Evolutionary conservation across 208 protist genomes (phyloP).

Genomic region (Polymyxa betae): DNA sequence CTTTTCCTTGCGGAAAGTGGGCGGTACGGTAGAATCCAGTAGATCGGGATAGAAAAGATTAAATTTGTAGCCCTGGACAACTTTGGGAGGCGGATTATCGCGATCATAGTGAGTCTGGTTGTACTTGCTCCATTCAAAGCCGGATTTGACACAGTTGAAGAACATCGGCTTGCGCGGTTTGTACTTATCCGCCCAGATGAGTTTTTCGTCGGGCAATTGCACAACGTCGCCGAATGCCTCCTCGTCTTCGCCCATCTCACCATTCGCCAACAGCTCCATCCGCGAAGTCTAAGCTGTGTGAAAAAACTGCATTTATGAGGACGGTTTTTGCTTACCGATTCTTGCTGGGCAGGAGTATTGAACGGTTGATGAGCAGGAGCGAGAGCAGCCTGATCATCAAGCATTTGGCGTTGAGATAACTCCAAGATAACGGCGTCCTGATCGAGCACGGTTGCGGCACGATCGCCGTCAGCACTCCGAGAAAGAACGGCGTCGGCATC

Average conservation of each 20-base stretch:
- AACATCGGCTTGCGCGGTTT: constrained; percentile 93
- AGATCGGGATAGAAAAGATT: constrained; percentile 98
- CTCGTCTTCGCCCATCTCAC: constrained; percentile 24
- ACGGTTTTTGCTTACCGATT: no score
- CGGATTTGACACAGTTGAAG: constrained; percentile 90
- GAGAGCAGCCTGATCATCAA: no score
- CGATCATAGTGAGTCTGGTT: constrained; percentile 97
- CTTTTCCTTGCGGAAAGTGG: constrained; percentile 79
- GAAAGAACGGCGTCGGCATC: no score
- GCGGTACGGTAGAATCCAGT: constrained; percentile 87
- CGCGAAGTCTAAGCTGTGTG: not conserved
- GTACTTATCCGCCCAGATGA: constrained; percentile 83
- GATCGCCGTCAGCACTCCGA: no score
- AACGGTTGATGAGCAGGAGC: no score
- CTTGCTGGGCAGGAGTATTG: no score
- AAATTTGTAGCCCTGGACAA: constrained; percentile 98
- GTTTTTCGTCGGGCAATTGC: constrained; percentile 19
- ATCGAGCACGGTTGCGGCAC: no score
- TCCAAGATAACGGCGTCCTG: no score
- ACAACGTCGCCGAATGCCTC: not conserved
- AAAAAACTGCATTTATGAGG: no score
- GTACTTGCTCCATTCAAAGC: constrained; percentile 83
- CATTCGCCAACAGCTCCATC: not conserved
- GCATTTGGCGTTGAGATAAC: no score
- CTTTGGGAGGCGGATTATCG: constrained; percentile 97